Percentiles rank a stretch among this genome's conserved stretches.
phyloP scores from a whole-genome alignment of 768 basidiomycete genomes.

The Termitomyces sp. region DNA sequence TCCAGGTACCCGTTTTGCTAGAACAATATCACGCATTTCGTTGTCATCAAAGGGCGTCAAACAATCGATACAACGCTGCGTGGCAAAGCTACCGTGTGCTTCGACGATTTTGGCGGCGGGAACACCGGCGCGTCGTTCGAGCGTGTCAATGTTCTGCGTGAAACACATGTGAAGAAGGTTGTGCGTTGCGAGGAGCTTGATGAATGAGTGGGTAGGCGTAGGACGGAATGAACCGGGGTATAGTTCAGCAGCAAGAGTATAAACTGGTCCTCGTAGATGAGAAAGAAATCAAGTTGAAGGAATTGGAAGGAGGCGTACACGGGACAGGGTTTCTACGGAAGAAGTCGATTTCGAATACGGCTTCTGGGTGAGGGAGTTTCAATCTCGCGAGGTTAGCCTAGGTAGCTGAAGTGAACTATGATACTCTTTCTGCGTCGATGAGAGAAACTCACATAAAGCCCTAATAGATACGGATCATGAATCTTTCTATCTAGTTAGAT shows the following conservation, averaged over 20 bases:
- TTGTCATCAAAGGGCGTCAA: constrained; percentile 48
- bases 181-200: constrained; percentile 71
- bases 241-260: constrained; percentile 87
- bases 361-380: constrained; percentile 88
- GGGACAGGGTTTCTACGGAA: constrained; percentile 77
- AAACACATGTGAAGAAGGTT: constrained; percentile 69
- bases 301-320: constrained; percentile 40
- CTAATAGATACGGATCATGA: constrained; percentile 19
- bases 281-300: background rate
- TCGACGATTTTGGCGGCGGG: constrained; percentile 75
- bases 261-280: constrained; percentile 45
- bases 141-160: constrained; percentile 91
- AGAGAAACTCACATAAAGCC: constrained; percentile 42
- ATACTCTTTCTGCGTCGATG: background rate
- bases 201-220: constrained; percentile 86
- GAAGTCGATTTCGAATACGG: constrained; percentile 89
- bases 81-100: constrained; percentile 94
- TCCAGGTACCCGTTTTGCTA: constrained; percentile 1
- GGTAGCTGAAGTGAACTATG: background rate
- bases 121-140: constrained; percentile 81
- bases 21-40: constrained; percentile 47
- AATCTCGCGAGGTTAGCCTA: constrained; percentile 75
- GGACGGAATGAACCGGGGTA: constrained; percentile 90
- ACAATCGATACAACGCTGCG: constrained; percentile 81
- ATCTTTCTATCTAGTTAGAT: background rate